These are phyloP conservation scores for Rhodofomes roseus DNA, from an alignment of 1,284 basidiomycete genomes.

Conservation along the genomic window DNA sequence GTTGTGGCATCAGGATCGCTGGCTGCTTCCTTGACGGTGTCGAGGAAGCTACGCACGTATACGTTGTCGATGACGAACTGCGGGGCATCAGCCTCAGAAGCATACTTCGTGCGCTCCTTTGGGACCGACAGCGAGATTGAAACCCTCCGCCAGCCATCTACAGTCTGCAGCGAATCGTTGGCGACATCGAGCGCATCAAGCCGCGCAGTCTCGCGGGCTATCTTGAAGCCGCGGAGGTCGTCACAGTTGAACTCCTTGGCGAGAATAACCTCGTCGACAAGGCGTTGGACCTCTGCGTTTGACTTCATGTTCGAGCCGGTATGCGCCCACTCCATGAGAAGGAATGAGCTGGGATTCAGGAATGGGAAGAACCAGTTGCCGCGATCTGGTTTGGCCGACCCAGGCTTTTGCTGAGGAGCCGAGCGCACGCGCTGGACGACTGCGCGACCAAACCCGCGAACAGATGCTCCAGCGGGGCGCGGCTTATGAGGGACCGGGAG, in stretches of 20 bases:
- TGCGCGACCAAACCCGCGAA: neutral
- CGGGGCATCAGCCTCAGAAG: neutral
- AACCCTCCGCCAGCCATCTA: neutral
- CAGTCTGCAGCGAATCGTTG: neutral
- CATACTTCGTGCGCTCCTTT: neutral
- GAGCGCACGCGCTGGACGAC: no score
- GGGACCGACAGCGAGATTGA: neutral
- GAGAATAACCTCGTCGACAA: neutral
- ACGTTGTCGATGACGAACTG: neutral
- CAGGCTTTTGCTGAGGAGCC: no score
- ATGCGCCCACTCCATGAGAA: neutral
- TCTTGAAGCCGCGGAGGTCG: neutral
- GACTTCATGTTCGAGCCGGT: neutral
- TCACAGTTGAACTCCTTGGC: neutral
- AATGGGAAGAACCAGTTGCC: neutral
- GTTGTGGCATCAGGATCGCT: neutral
- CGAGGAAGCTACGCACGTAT: neutral
- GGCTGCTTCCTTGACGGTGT: neutral
- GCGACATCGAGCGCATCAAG: neutral
- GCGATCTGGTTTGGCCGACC: no score
- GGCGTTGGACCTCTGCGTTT: neutral
- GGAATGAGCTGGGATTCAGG: neutral
- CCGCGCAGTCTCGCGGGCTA: neutral
- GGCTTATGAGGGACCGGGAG: neutral
- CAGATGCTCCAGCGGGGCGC: neutral